Base-by-base conservation (phyloP, 2,329 filamentous ascomycete genomes). In the Botrytis elliptica region DNA sequence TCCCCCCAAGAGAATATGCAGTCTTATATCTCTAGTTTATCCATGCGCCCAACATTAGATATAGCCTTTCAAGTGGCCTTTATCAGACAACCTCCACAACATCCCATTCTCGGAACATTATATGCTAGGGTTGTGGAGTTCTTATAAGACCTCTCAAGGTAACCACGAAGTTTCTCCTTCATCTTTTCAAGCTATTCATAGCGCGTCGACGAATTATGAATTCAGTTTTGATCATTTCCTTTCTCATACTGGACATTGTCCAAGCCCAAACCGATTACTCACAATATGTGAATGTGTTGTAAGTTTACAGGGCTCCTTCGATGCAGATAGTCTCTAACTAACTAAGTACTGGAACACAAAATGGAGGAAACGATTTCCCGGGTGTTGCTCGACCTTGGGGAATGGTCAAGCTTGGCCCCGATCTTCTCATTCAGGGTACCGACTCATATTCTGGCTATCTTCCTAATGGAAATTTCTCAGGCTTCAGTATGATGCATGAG, bases 401-500 rank as follows among this genome's bases (percentile, higher is more conserved):
- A 1, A 83, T 83, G 33, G 84, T 84, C 60, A 86, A 85, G 72
- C 79, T 85, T 29, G 84, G 84, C 5, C 77, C 78, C 4, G 78
- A 79, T 73, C 74, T 79, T 68, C 80, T 88, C 20, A 83, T 85
- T 72, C 84, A 83, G 20, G 85, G 85, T 20, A 82, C 81, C 16
- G 86, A 88, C 75, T 83, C 84, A 36, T 88, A 88, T 76, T 88
- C 86, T 3, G 87, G 87, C 25, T 89, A 87, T 74, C 82, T 84
- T 65, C 78, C 84, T 0, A 81, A 81, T 42, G 88, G 88, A 4
- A 84, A 86, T 46, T 87, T 90, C 76, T 87, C 85, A 3, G 89
- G 88, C 29, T 90, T 90, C 80, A 88, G 86, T 74, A 84, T 91
- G 86, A 87, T 91, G 78, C 90, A 91, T 76, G 89, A 91, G 79